Percentiles rank a stretch among this genome's conserved stretches.
Conservation (phyloP, 176 grass and related monocot genomes). For the Avena insularis region DNA sequence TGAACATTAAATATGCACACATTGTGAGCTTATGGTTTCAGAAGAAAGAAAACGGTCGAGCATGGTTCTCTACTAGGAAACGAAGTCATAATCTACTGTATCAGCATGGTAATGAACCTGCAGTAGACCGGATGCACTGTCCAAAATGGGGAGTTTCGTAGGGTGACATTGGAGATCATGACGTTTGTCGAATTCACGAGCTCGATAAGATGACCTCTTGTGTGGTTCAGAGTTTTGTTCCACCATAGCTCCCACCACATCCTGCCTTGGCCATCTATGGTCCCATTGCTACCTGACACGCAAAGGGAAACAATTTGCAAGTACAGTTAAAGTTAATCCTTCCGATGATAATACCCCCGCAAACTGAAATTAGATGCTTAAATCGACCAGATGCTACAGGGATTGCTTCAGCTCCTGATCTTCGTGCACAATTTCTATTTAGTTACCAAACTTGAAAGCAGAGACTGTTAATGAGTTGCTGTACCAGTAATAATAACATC, state of each 20-base stretch:
- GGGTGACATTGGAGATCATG: conserved; percentile 72
- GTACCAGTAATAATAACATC: conserved; percentile 89
- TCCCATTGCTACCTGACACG: conserved; percentile 79
- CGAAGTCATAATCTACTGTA: not conserved
- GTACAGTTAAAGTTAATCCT: conserved; percentile 33
- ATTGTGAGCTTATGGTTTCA: conserved; percentile 30
- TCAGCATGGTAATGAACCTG: conserved; percentile 58
- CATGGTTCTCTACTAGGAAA: conserved; percentile 18
- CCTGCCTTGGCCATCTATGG: conserved; percentile 85
- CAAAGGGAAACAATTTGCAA: conserved; percentile 7
- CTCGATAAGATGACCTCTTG: conserved; percentile 88
- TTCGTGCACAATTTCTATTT: not conserved
- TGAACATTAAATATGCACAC: conserved; percentile 27
- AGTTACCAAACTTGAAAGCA: conserved; percentile 8
- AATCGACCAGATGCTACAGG: not conserved
- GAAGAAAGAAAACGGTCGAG: not conserved
- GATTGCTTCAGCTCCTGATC: not conserved
- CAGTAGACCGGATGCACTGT: conserved; percentile 95
- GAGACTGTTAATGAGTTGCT: not conserved
- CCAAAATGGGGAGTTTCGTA: conserved; percentile 95
- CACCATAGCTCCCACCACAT: conserved; percentile 99
- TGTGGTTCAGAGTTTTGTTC: conserved; percentile 83
- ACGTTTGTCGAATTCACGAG: conserved; percentile 74
- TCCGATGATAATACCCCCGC: not conserved
- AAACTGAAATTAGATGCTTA: not conserved